Evolutionary conservation across 1,284 basidiomycete genomes (phyloP).

Genomic region (Moesziomyces sp.): DNA sequence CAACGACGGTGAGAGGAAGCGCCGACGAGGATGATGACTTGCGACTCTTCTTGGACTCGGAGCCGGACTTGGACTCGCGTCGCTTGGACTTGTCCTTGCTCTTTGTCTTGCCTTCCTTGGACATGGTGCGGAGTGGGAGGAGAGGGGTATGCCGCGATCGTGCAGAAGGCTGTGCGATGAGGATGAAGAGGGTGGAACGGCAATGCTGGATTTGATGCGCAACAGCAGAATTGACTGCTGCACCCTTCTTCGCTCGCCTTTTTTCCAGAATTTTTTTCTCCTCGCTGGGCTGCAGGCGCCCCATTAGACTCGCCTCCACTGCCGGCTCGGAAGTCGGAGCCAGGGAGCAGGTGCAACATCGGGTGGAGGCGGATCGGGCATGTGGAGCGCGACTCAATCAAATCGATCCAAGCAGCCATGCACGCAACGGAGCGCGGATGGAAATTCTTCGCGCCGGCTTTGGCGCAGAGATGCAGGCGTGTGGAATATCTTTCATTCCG

Average conservation of each 20-base stretch:
- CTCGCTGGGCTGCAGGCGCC: neutral
- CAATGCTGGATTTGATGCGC: no score
- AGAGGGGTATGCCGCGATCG: neutral
- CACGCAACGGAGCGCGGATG: neutral
- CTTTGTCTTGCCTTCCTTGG: constrained; percentile 43
- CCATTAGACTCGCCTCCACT: constrained; percentile 10
- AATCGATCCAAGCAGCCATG: constrained; percentile 1
- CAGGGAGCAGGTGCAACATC: no score
- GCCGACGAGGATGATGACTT: constrained; percentile 21
- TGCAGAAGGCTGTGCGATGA: neutral
- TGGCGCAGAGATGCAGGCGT: constrained; percentile 18
- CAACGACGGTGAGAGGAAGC: constrained; percentile 9
- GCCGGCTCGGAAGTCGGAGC: constrained; percentile 26
- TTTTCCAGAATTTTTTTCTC: constrained; percentile 27
- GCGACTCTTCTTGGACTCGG: constrained; percentile 27
- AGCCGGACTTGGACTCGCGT: constrained; percentile 20
- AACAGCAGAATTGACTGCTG: constrained; percentile 1
- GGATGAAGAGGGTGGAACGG: neutral
- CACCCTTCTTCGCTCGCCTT: constrained; percentile 21
- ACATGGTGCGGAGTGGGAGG: constrained; percentile 11
- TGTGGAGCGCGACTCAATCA: neutral
- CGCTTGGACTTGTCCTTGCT: constrained; percentile 38
- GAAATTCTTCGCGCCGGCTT: constrained; percentile 34
- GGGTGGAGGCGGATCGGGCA: no score
- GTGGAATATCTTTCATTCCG: constrained; percentile 38